phyloP scores from a whole-genome alignment of 345 rosid species.

The Syzygium aromaticum region DNA sequence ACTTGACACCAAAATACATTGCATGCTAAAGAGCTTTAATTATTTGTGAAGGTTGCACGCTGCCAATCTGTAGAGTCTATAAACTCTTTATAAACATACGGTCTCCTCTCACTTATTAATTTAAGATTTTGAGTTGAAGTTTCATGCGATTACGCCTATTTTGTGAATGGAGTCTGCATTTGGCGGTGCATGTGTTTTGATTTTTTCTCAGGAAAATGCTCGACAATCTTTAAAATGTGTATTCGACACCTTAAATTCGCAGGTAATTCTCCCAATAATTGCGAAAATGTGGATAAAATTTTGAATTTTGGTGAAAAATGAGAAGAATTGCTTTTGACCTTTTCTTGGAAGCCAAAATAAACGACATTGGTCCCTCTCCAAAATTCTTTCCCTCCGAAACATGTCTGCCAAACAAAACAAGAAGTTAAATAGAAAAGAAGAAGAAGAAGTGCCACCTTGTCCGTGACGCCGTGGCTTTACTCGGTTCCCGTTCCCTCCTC shows the following conservation, averaged over 20 bases:
- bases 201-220: not conserved
- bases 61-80: not conserved
- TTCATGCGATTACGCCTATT: not conserved
- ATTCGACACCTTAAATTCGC: not conserved
- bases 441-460: not conserved
- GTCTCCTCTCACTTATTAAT: accelerated
- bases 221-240: not conserved
- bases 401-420: not conserved
- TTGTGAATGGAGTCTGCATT: accelerated
- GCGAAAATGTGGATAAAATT: not conserved
- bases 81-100: not conserved
- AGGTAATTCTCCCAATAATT: not conserved
- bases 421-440: not conserved
- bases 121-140: not conserved
- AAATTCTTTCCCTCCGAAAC: not conserved
- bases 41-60: not conserved
- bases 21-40: no score
- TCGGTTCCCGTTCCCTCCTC: not conserved
- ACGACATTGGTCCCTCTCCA: not conserved
- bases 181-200: not conserved
- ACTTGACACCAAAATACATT: no score
- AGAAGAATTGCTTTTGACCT: not conserved
- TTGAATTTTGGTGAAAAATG: not conserved
- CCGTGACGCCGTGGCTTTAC: not conserved
- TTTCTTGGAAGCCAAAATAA: not conserved